phyloP scores from a whole-genome alignment of 805 yeast species.

The Zygosaccharomyces pseudorouxii region DNA sequence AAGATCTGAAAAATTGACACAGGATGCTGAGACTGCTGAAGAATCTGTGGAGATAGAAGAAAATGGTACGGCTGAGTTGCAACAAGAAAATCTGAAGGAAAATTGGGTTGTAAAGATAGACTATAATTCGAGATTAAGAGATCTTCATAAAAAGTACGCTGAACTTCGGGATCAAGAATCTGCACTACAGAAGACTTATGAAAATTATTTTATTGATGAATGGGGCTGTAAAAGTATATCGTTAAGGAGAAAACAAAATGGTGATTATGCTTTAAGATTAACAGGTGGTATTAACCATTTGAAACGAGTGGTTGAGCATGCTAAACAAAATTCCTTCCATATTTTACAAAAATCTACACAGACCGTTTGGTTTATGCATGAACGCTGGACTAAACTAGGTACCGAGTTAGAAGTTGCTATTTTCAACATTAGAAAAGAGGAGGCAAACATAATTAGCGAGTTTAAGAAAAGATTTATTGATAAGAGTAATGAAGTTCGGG shows the following conservation, averaged over 20 bases:
- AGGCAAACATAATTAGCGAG: slow-evolving; percentile 46
- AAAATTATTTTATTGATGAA: slow-evolving; percentile 26
- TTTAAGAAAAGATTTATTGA: slow-evolving; percentile 46
- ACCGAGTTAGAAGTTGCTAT: slow-evolving; percentile 41
- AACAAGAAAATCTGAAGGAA: slow-evolving; percentile 11
- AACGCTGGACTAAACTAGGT: slow-evolving; percentile 54
- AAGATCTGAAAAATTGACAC: slow-evolving; percentile 17
- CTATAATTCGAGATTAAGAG: slow-evolving; percentile 33
- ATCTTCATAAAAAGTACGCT: slow-evolving; percentile 36
- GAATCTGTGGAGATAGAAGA: slow-evolving; percentile 12
- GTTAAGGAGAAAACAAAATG: slow-evolving; percentile 40
- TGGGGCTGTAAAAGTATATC: slow-evolving; percentile 32
- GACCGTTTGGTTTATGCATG: slow-evolving; percentile 42
- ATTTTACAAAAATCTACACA: slow-evolving; percentile 40
- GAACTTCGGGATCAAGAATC: slow-evolving; percentile 27
- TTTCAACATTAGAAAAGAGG: slow-evolving; percentile 51
- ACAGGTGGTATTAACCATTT: slow-evolving; percentile 36
- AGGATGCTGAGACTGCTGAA: slow-evolving; percentile 18
- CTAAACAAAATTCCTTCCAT: slow-evolving; percentile 23
- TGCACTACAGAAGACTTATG: slow-evolving; percentile 29
- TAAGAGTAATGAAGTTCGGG: slow-evolving; percentile 44
- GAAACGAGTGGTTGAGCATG: slow-evolving; percentile 18
- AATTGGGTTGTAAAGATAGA: slow-evolving; percentile 35
- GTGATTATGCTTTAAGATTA: slow-evolving; percentile 48
- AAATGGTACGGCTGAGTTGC: not conserved